These are phyloP conservation scores for Aspergillus sp. DNA, from an alignment of 2,329 filamentous ascomycete species.

Conservation along the genomic window DNA sequence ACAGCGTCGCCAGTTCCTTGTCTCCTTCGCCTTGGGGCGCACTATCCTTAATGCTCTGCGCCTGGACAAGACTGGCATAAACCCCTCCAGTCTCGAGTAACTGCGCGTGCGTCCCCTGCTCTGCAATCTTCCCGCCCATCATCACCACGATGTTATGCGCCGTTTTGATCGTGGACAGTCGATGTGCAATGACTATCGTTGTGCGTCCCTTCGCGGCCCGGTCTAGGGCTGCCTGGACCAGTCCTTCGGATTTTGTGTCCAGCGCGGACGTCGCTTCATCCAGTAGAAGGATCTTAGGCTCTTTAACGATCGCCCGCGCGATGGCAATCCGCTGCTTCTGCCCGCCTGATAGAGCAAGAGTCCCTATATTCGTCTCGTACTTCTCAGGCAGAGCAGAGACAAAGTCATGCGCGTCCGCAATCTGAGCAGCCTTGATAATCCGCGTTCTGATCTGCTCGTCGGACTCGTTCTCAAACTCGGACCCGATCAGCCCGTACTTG, in stretches of 20 bases:
- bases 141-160: slow-evolving; percentile 66
- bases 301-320: slow-evolving; percentile 85
- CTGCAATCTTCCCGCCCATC: slow-evolving; percentile 73
- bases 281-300: slow-evolving; percentile 87
- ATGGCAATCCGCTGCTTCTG: slow-evolving; percentile 98
- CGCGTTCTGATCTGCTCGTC: slow-evolving; percentile 49
- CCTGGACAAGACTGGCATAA: slow-evolving; percentile 77
- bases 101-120: slow-evolving; percentile 78
- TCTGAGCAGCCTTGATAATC: slow-evolving; percentile 21
- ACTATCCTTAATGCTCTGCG: slow-evolving; percentile 55
- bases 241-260: slow-evolving; percentile 90
- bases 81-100: slow-evolving; percentile 66
- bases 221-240: slow-evolving; percentile 90
- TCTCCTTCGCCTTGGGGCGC: not conserved
- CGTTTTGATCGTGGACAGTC: slow-evolving; percentile 76
- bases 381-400: slow-evolving; percentile 69
- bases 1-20: slow-evolving; percentile 10
- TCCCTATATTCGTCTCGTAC: slow-evolving; percentile 19
- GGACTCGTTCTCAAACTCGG: slow-evolving; percentile 61
- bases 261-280: slow-evolving; percentile 94
- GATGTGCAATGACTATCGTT: slow-evolving; percentile 94
- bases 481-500: slow-evolving; percentile 58
- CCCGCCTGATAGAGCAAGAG: slow-evolving; percentile 69
- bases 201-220: slow-evolving; percentile 82
- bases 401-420: slow-evolving; percentile 72